These are phyloP conservation scores for Piromyces finnis DNA, from an alignment of 192 early-diverging fungal species.

Conservation along the genomic window DNA sequence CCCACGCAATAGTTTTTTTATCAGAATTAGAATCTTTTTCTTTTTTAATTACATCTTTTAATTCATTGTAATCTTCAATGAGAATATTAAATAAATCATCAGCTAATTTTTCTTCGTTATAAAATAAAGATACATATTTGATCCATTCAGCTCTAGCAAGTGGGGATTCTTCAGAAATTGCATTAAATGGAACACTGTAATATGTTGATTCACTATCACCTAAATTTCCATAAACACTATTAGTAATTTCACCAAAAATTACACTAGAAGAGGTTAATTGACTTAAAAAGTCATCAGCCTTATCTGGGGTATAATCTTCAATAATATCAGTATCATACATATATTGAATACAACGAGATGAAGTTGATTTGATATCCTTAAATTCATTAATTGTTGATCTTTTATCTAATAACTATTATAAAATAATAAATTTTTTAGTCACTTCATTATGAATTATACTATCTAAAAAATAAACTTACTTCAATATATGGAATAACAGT, in stretches of 20 bases:
- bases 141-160: not conserved
- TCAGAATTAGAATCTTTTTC: no score
- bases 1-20: not conserved
- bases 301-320: not conserved
- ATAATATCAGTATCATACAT: not conserved
- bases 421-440: no score
- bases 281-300: not conserved
- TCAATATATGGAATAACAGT: not conserved
- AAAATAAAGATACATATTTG: not conserved
- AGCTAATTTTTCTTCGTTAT: not conserved
- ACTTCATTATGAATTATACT: no score
- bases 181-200: not conserved
- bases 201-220: not conserved
- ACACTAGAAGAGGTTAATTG: not conserved
- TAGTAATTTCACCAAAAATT: not conserved
- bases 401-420: not conserved
- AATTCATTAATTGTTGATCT: not conserved
- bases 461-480: not conserved
- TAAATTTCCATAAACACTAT: not conserved
- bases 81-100: not conserved
- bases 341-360: not conserved
- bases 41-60: not conserved
- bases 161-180: not conserved
- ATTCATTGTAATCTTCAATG: not conserved
- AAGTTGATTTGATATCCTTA: not conserved